Percentiles rank a stretch among this genome's conserved stretches.
Conservation (phyloP, 2,329 filamentous ascomycete genomes). For the Zelopaecilomyces penicillatus region DNA sequence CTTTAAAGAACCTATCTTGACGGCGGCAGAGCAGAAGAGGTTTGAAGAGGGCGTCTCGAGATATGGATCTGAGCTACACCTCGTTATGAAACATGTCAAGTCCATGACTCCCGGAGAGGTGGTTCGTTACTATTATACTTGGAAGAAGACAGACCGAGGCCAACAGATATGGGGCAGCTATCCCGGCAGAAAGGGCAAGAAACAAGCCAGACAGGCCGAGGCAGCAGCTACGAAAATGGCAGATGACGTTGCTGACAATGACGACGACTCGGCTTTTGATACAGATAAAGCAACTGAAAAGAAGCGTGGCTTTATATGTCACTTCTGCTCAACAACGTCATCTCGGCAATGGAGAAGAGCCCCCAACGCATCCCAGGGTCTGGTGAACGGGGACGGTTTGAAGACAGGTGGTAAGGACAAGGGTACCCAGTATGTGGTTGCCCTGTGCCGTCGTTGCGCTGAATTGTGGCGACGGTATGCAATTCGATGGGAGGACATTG, state of each 20-base stretch:
- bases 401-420: slow-evolving; percentile 65
- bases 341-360: slow-evolving; percentile 90
- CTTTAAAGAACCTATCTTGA: slow-evolving; percentile 79
- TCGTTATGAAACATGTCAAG: slow-evolving; percentile 78
- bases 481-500: slow-evolving; percentile 89
- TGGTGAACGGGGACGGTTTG: slow-evolving; percentile 54
- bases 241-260: slow-evolving; percentile 85
- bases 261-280: slow-evolving; percentile 95
- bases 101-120: slow-evolving; percentile 71
- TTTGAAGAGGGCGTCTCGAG: slow-evolving; percentile 89
- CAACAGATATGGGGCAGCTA: slow-evolving; percentile 86
- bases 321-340: slow-evolving; percentile 74
- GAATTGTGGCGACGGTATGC: slow-evolving; percentile 93
- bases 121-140: slow-evolving; percentile 91
- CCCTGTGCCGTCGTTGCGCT: slow-evolving; percentile 83
- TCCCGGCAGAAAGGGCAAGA: slow-evolving; percentile 80
- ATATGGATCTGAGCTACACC: slow-evolving; percentile 81
- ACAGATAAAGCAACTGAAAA: slow-evolving; percentile 70
- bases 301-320: slow-evolving; percentile 84
- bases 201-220: slow-evolving; percentile 68
- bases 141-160: slow-evolving; percentile 89
- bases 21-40: slow-evolving; percentile 69
- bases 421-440: slow-evolving; percentile 61
- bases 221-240: slow-evolving; percentile 67
- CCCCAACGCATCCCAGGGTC: slow-evolving; percentile 61